phyloP scores from a whole-genome alignment of 352 stramenopile genomes.

The Phytopythium sindhum region DNA sequence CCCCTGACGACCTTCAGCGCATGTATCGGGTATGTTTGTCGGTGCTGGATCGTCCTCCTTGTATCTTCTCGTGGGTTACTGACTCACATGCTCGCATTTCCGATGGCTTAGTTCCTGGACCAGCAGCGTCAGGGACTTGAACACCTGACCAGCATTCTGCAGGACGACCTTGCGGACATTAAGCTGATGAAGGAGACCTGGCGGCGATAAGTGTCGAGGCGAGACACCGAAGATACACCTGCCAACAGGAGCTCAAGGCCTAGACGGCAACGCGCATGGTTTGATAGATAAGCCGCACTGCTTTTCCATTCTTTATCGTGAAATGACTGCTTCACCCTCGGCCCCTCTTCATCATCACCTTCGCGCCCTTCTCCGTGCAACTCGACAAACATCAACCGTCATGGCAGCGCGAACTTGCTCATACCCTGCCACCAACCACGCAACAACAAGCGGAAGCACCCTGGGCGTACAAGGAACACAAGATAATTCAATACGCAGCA shows the following conservation, averaged over 20 bases:
- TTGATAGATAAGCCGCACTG: conserved; percentile 5
- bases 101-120: conserved; percentile 60
- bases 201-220: conserved; percentile 42
- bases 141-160: conserved; percentile 77
- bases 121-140: conserved; percentile 84
- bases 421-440: not conserved
- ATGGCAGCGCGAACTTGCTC: too few relatives aligned
- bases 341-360: too few relatives aligned
- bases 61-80: not conserved
- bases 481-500: conserved; percentile 4
- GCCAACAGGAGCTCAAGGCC: not conserved
- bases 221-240: not conserved
- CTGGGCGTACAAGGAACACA: not conserved
- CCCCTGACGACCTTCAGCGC: conserved; percentile 67
- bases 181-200: conserved; percentile 87
- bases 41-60: not conserved
- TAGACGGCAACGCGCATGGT: not conserved
- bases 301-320: conserved; percentile 1
- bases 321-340: not conserved
- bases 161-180: conserved; percentile 84
- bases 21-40: conserved; percentile 55
- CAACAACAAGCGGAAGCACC: not conserved
- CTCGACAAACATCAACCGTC: not conserved
- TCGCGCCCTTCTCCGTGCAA: not conserved
- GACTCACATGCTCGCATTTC: not conserved